phyloP scores from a whole-genome alignment of 2,329 filamentous ascomycete species.

The Clarireedia monteithiana region DNA sequence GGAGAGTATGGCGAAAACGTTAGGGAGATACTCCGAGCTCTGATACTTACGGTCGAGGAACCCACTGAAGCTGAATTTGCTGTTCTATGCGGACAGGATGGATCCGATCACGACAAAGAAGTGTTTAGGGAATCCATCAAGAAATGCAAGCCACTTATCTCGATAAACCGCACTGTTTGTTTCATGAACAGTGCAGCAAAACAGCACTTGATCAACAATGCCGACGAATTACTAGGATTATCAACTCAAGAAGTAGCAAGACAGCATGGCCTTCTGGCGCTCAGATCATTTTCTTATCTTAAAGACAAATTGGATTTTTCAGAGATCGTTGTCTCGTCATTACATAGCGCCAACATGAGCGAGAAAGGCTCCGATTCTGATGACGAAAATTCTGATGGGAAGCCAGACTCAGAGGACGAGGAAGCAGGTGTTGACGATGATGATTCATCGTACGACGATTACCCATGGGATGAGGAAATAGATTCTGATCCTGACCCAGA shows the following conservation, averaged over 20 bases:
- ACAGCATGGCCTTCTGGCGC: conserved; percentile 3
- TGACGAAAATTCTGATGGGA: neutral
- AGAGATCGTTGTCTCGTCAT: neutral
- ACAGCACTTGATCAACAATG: neutral
- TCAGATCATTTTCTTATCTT: conserved; percentile 1
- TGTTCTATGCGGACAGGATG: neutral
- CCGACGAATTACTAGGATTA: neutral
- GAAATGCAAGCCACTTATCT: neutral
- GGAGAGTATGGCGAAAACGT: neutral
- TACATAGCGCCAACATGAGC: too few relatives aligned
- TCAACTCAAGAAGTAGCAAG: neutral
- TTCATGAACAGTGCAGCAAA: neutral
- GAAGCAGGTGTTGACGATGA: neutral
- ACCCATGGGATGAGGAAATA: neutral
- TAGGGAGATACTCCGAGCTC: conserved; percentile 1
- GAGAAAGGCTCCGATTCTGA: neutral
- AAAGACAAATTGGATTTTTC: conserved; percentile 1
- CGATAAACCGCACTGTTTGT: neutral
- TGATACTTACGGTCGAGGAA: conserved; percentile 3
- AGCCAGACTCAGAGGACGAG: neutral
- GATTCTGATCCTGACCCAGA: neutral
- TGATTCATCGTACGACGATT: too few relatives aligned
- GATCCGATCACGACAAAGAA: neutral
- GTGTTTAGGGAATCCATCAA: neutral
- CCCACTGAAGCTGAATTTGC: conserved; percentile 2